phyloP scores from a whole-genome alignment of 2,329 filamentous ascomycete species.

The Zymoseptoria passerinii region DNA sequence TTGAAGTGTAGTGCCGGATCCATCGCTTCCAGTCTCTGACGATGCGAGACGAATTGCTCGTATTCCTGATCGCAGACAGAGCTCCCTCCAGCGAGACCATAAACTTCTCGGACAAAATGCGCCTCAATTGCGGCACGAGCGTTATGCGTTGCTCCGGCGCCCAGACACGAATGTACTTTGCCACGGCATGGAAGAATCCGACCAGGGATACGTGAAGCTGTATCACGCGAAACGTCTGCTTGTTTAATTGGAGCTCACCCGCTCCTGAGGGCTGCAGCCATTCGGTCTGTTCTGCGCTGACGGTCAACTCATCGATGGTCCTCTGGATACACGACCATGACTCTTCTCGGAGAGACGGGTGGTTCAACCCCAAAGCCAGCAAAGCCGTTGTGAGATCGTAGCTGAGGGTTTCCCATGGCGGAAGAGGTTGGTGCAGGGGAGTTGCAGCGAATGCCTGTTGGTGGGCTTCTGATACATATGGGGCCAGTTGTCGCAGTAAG shows the following conservation, averaged over 20 bases:
- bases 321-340: constrained; percentile 59
- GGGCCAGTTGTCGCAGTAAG: constrained; percentile 68
- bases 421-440: constrained; percentile 71
- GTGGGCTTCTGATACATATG: constrained; percentile 80
- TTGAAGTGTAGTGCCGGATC: constrained; percentile 70
- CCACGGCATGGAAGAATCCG: constrained; percentile 78
- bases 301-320: constrained; percentile 64
- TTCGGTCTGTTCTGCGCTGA: constrained; percentile 49
- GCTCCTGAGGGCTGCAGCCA: constrained; percentile 21
- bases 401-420: constrained; percentile 78
- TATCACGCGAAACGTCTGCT: constrained; percentile 35
- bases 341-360: constrained; percentile 57
- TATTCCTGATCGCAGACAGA: constrained; percentile 81
- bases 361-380: constrained; percentile 68
- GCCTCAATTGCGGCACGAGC: constrained; percentile 62
- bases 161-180: constrained; percentile 76
- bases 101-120: constrained; percentile 74
- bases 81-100: constrained; percentile 80
- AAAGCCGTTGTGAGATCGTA: constrained; percentile 72
- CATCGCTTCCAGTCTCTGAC: constrained; percentile 83
- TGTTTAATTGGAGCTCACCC: constrained; percentile 16
- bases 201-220: constrained; percentile 77
- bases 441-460: constrained; percentile 69
- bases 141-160: constrained; percentile 61
- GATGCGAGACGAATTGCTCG: constrained; percentile 54